Conservation (phyloP, 169 alveolate genomes). For the Plasmodium inui region DNA sequence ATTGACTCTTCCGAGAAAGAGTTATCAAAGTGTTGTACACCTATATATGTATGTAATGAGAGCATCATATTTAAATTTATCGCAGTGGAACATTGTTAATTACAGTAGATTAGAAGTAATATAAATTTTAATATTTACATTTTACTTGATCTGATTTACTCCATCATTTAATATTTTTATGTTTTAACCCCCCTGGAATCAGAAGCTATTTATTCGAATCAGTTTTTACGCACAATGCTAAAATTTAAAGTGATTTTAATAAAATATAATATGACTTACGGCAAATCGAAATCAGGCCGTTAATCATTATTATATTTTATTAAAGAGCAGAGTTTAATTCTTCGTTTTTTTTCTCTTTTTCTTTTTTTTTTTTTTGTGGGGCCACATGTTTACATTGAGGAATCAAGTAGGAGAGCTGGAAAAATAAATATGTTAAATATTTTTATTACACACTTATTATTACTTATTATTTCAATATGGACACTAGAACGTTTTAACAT, state of each 20-base stretch:
- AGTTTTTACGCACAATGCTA: background rate
- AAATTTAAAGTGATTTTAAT: background rate
- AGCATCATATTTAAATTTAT: background rate
- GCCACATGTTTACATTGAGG: background rate
- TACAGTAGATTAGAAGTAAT: background rate
- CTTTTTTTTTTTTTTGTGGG: background rate
- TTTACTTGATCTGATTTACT: background rate
- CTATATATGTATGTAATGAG: background rate
- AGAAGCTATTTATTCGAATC: background rate
- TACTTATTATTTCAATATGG: slow-evolving; percentile 1
- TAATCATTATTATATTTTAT: background rate
- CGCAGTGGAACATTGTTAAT: background rate
- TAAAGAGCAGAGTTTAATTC: background rate
- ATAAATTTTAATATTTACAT: background rate
- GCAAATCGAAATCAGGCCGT: background rate
- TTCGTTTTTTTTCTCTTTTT: background rate
- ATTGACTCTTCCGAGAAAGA: background rate
- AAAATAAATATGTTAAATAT: background rate
- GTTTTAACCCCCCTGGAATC: background rate
- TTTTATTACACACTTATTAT: background rate
- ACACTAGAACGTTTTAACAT: background rate
- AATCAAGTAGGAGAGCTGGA: background rate
- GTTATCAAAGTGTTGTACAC: background rate
- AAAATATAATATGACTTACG: background rate
- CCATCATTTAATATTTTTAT: background rate